phyloP scores from a whole-genome alignment of 1,284 basidiomycete genomes.

The Austroboletus rostrupii region DNA sequence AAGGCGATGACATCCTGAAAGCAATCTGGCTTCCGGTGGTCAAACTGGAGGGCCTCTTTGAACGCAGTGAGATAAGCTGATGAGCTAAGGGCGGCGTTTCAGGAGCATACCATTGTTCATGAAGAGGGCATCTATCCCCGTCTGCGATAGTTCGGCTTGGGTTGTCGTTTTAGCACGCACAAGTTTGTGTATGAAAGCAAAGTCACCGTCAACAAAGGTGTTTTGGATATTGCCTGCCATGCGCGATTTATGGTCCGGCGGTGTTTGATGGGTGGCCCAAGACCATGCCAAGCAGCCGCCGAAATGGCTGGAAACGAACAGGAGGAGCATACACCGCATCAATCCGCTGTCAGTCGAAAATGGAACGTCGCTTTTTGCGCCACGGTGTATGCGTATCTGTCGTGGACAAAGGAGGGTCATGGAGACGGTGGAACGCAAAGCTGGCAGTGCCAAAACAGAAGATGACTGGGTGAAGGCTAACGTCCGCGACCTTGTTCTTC shows the following conservation, averaged over 20 bases:
- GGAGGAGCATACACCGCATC: conserved; percentile 8
- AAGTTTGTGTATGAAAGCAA: conserved; percentile 6
- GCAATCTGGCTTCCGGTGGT: conserved; percentile 53
- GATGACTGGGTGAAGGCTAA: not conserved
- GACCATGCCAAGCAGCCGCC: conserved; percentile 24
- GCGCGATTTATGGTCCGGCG: conserved; percentile 11
- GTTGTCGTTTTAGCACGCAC: conserved; percentile 11
- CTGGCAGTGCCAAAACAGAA: not conserved
- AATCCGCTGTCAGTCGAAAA: conserved; percentile 3
- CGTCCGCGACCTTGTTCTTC: not conserved
- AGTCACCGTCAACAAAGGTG: conserved; percentile 19
- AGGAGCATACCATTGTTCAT: conserved; percentile 16
- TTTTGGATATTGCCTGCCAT: conserved; percentile 12
- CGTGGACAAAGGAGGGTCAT: not conserved
- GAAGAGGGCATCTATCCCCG: conserved; percentile 15
- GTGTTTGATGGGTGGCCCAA: conserved; percentile 23
- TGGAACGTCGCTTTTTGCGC: conserved; percentile 4
- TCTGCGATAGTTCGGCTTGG: conserved; percentile 18
- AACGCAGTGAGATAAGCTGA: conserved; percentile 11
- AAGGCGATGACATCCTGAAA: conserved; percentile 49
- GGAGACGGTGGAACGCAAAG: not conserved
- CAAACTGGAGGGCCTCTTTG: conserved; percentile 21
- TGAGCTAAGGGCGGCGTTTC: conserved; percentile 4
- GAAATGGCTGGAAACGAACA: conserved; percentile 14
- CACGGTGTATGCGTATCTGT: not conserved